Evolutionary conservation across 2,329 filamentous ascomycete species (phyloP).

Genomic region (Exophiala aquamarina): DNA sequence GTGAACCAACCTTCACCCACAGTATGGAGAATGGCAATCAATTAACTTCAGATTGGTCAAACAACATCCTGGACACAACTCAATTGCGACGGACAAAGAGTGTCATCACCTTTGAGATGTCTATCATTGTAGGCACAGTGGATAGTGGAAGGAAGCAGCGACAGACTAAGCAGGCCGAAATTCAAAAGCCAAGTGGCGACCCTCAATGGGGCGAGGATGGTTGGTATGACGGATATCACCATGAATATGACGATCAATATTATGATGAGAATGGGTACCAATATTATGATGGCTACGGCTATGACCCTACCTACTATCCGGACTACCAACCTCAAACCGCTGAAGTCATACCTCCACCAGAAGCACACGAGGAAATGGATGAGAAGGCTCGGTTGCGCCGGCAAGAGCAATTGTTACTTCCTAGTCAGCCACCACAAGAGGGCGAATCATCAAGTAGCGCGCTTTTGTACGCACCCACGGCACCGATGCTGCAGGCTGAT

Average conservation of each 20-base stretch:
- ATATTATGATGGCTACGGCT: conserved; percentile 18
- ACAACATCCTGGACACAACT: conserved; percentile 83
- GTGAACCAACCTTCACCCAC: conserved; percentile 32
- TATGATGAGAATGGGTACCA: conserved; percentile 25
- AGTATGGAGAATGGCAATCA: conserved; percentile 38
- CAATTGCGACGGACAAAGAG: conserved; percentile 84
- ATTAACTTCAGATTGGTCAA: conserved; percentile 43
- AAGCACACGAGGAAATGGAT: conserved; percentile 62
- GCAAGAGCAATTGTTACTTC: conserved; percentile 76
- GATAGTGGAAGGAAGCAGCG: conserved; percentile 61
- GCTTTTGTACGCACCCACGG: conserved; percentile 40
- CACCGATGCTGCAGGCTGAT: conserved; percentile 45
- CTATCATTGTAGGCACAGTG: conserved; percentile 80
- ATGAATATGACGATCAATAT: conserved; percentile 21
- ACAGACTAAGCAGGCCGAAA: conserved; percentile 17
- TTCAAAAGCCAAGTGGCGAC: conserved; percentile 1
- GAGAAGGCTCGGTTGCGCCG: conserved; percentile 80
- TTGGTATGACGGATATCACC: conserved; percentile 15
- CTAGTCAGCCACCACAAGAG: conserved; percentile 69
- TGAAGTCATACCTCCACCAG: conserved; percentile 28
- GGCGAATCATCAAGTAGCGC: conserved; percentile 46
- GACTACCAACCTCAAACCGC: conserved; percentile 8
- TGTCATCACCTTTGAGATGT: conserved; percentile 83
- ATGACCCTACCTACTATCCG: conserved; percentile 12
- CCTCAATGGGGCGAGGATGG: conserved; percentile 10